Evolutionary conservation across 2,329 filamentous ascomycete genomes (phyloP).

Genomic region (Exophiala sideris): DNA sequence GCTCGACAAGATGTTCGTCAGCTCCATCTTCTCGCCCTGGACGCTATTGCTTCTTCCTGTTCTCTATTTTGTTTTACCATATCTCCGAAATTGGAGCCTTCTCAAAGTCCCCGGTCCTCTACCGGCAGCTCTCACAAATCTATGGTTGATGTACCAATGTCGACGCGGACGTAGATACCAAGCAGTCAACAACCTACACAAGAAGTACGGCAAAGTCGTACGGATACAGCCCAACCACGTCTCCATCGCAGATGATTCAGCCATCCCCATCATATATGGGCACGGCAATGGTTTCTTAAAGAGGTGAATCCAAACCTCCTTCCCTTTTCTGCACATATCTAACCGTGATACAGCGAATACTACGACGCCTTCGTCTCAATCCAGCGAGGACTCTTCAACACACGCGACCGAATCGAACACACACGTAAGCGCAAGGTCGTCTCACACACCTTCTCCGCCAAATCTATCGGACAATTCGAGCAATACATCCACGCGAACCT

Average conservation of each 20-base stretch:
- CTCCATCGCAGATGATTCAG: constrained; percentile 71
- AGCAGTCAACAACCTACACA: constrained; percentile 68
- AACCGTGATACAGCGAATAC: constrained; percentile 60
- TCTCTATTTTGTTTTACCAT: constrained; percentile 57
- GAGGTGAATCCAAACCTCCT: constrained; percentile 48
- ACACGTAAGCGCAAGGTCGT: constrained; percentile 86
- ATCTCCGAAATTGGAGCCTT: constrained; percentile 54
- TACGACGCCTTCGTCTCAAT: constrained; percentile 92
- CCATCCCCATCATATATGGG: constrained; percentile 73
- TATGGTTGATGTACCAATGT: constrained; percentile 71
- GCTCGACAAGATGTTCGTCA: constrained; percentile 20
- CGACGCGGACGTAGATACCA: constrained; percentile 64
- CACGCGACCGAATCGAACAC: constrained; percentile 75
- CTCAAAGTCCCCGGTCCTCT: constrained; percentile 51
- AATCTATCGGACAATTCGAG: constrained; percentile 79
- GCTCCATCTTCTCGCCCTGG: constrained; percentile 34
- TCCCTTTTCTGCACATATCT: not conserved
- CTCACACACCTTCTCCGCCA: constrained; percentile 79
- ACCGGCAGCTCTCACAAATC: constrained; percentile 65
- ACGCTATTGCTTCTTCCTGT: constrained; percentile 49
- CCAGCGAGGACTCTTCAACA: constrained; percentile 82
- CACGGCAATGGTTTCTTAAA: constrained; percentile 75
- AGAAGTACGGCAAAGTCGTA: constrained; percentile 73
- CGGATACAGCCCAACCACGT: constrained; percentile 82
- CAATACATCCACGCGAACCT: constrained; percentile 83